phyloP scores from a whole-genome alignment of 73 alveolate species.

The Paraurostyla sp. region DNA sequence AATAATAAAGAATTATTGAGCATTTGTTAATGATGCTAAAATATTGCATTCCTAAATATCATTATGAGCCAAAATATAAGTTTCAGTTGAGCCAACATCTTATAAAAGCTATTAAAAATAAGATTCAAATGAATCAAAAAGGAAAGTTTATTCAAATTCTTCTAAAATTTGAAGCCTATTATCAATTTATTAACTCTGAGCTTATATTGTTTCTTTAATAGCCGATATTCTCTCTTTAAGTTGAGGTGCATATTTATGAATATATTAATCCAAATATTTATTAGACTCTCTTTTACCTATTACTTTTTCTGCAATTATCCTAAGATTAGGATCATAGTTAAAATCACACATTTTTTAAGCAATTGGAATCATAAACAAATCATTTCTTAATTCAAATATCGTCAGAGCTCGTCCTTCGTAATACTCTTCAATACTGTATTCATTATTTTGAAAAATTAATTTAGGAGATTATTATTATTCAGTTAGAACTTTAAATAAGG shows the following conservation, averaged over 20 bases:
- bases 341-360: conserved; percentile 58
- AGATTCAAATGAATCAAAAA: not conserved
- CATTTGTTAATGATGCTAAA: not conserved
- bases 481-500: not conserved
- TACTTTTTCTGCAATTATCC: not conserved
- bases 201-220: not conserved
- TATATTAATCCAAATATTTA: not conserved
- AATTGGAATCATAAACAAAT: not conserved
- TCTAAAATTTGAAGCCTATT: not conserved
- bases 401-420: conserved; percentile 59
- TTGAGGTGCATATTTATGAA: not conserved
- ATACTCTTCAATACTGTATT: conserved; percentile 68
- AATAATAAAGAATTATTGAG: conserved; percentile 42
- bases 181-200: not conserved
- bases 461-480: conserved; percentile 46
- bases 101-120: not conserved
- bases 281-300: not conserved
- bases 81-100: not conserved
- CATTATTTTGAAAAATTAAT: not conserved
- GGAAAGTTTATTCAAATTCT: conserved; percentile 9
- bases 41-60: conserved; percentile 73
- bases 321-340: conserved; percentile 10
- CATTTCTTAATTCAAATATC: conserved; percentile 73
- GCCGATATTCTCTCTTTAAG: not conserved
- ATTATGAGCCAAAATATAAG: conserved; percentile 52